Evolutionary conservation across 306 rosid genomes (phyloP).

Genomic region (Quercus suber): DNA sequence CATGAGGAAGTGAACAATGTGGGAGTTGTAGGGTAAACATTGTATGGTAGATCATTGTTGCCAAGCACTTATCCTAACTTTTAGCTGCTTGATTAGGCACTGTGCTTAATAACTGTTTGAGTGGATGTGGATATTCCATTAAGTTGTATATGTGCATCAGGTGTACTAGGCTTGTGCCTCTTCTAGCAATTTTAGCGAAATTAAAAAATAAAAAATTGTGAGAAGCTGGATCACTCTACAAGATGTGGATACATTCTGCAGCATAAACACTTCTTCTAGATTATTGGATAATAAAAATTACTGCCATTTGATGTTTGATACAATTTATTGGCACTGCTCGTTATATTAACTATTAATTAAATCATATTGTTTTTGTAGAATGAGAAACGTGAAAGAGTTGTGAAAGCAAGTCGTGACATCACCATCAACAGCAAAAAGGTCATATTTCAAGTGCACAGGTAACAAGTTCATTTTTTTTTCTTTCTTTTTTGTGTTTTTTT

Average conservation of each 20-base stretch:
- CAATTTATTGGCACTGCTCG: not conserved
- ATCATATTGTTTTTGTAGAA: constrained; percentile 46
- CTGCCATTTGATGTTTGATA: not conserved
- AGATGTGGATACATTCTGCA: not conserved
- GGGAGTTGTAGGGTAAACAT: too few relatives aligned
- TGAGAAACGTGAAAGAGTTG: constrained; percentile 89
- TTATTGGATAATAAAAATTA: not conserved
- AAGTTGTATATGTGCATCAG: too few relatives aligned
- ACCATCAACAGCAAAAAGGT: constrained; percentile 96
- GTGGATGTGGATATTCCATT: too few relatives aligned
- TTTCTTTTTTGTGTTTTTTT: not conserved
- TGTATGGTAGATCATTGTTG: too few relatives aligned
- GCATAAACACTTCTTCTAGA: not conserved
- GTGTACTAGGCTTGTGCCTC: too few relatives aligned
- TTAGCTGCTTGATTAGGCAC: too few relatives aligned
- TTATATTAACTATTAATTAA: not conserved
- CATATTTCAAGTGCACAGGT: constrained; percentile 98
- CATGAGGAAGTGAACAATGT: too few relatives aligned
- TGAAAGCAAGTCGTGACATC: constrained; percentile 90
- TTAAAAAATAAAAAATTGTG: not conserved
- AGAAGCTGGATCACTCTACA: not conserved
- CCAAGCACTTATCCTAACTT: too few relatives aligned
- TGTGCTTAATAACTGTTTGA: too few relatives aligned
- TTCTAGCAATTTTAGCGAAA: too few relatives aligned
- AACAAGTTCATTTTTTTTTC: not conserved